These are phyloP conservation scores for Rhytidhysteron rufulum DNA, from an alignment of 2,329 filamentous ascomycete genomes.

Conservation along the genomic window DNA sequence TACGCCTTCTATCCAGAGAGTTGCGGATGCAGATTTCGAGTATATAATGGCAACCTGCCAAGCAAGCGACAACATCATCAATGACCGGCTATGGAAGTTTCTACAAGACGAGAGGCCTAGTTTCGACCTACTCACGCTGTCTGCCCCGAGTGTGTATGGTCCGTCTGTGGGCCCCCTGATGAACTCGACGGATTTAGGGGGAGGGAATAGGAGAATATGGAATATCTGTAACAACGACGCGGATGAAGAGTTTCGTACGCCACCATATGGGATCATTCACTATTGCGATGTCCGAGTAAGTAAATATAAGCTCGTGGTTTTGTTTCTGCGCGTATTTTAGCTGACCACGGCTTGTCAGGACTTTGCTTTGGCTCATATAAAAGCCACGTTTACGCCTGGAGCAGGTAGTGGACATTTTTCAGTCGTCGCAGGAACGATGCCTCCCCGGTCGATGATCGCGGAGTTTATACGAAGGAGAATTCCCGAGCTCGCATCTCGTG, in stretches of 20 bases:
- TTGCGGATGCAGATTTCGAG: slow-evolving; percentile 16
- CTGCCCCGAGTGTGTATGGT: slow-evolving; percentile 23
- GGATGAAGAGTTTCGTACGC: slow-evolving; percentile 10
- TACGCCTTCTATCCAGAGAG: slow-evolving; percentile 6
- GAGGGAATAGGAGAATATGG: slow-evolving; percentile 23
- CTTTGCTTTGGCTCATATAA: slow-evolving; percentile 21
- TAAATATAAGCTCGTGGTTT: slow-evolving; percentile 4
- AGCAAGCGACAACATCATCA: slow-evolving; percentile 22
- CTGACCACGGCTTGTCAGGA: slow-evolving; percentile 19
- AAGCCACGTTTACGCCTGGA: slow-evolving; percentile 17
- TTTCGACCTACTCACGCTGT: slow-evolving; percentile 23
- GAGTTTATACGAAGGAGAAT: slow-evolving; percentile 18
- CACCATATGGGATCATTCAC: slow-evolving; percentile 21
- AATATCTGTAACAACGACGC: slow-evolving; percentile 20
- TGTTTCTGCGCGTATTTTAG: not conserved
- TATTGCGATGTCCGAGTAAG: slow-evolving; percentile 28
- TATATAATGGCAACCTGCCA: slow-evolving; percentile 22
- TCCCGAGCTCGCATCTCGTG: slow-evolving; percentile 18
- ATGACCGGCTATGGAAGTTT: slow-evolving; percentile 19
- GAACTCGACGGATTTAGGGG: slow-evolving; percentile 21
- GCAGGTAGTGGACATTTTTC: slow-evolving; percentile 23
- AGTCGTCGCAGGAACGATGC: slow-evolving; percentile 22
- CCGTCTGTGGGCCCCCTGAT: slow-evolving; percentile 17
- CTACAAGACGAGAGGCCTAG: slow-evolving; percentile 11
- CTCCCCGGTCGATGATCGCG: slow-evolving; percentile 15